Base-by-base conservation (phyloP, 2,329 filamentous ascomycete species). In the Fusarium bactridioides region DNA sequence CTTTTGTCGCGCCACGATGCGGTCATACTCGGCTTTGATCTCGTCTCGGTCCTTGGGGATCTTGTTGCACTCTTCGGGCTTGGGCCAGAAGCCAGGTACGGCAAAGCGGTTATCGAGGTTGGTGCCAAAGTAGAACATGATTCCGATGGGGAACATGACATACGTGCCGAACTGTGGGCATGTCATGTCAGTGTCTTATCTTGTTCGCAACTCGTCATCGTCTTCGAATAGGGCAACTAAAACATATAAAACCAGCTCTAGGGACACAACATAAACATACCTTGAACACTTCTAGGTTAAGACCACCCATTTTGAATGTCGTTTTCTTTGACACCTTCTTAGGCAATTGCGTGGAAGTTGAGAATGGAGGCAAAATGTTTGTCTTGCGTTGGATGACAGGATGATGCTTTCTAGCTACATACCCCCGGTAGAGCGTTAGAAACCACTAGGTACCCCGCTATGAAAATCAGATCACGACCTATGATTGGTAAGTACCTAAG, bases 71-170 rank as follows among this genome's bases (percentile, higher is more conserved):
- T 95, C 87, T 72, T 93, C 91, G 9, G 90, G 86, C 78, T 91
- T 94, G 33, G 96, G 96, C 96, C 96, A 99, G 87, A 99, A 99
- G 64, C 92, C 93, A 27, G 93, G 91, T 3, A 98, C 94, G 53
- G 89, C 85, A 86, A 99, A 99, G 73, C 94, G 92, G 75, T 92
- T 89, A 83, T 99, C 96, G 80, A 99, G 93, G 83, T 99, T 99
- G 63, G 95, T 97, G 80, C 96, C 96, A 83, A 98, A 99, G 86
- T 99, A 99, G 88, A 97, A 98, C 96, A 99, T 99, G 87, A 96
- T 95, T 77, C 94, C 94, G 79, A 99, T 98, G 23, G 96, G 96
- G 84, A 99, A 99, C 88, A 98, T 92, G 85, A 99, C 92, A 86
- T 99, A 99, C 89, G 97, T 93, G 85, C 95, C 95, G 83, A 99